phyloP scores from a whole-genome alignment of 78 protist species.

The Dictyostelium firmibasis region DNA sequence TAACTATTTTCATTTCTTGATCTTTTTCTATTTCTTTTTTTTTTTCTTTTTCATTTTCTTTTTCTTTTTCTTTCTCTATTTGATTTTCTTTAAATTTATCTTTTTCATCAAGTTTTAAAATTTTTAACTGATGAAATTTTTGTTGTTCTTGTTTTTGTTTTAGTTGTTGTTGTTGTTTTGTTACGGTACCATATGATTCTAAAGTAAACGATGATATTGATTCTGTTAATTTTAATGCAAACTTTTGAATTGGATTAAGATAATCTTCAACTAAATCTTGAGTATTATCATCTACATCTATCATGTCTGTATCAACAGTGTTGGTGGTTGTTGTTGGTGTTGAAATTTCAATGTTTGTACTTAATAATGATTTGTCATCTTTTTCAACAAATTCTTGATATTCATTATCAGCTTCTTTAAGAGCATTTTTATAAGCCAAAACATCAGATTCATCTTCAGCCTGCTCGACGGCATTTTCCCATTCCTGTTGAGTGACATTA shows the following conservation, averaged over 20 bases:
- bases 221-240: constrained; percentile 41
- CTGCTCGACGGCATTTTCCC: constrained; percentile 60
- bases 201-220: not conserved
- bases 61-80: not conserved
- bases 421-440: constrained; percentile 42
- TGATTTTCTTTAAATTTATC: not conserved
- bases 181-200: constrained; percentile 1
- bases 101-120: not conserved
- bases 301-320: not conserved
- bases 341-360: not conserved
- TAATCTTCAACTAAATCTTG: constrained; percentile 71
- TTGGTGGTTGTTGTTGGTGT: not conserved
- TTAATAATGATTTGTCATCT: not conserved
- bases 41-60: not conserved
- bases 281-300: not conserved
- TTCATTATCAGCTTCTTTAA: constrained; percentile 53
- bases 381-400: constrained; percentile 51
- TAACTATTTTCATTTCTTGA: not conserved
- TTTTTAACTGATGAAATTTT: not conserved
- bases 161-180: not conserved
- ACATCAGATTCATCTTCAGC: constrained; percentile 74
- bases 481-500: constrained; percentile 31
- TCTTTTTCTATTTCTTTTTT: not conserved
- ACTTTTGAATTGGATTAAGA: constrained; percentile 69
- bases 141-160: not conserved